Conservation (phyloP, 106 monocot genomes). For the Apostasia shenzhenica region DNA sequence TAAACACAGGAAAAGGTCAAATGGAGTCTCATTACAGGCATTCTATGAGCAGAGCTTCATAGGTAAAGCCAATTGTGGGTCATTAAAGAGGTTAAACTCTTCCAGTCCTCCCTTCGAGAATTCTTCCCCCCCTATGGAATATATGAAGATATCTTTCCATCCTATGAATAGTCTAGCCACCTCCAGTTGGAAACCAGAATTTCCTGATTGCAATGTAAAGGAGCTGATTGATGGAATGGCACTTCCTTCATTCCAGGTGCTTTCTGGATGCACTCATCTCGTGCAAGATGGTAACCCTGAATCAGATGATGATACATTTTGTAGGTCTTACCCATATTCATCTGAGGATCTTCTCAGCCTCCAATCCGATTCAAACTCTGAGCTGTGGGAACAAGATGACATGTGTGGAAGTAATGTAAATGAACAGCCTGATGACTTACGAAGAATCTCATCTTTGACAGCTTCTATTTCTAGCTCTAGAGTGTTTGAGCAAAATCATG, state of each 20-base stretch:
- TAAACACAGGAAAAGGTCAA: slow-evolving; percentile 8
- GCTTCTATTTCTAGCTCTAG: slow-evolving; percentile 30
- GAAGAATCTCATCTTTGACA: slow-evolving; percentile 26
- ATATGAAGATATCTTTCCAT: slow-evolving; percentile 88
- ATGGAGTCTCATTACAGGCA: slow-evolving; percentile 13
- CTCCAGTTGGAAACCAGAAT: slow-evolving; percentile 58
- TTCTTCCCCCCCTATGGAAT: slow-evolving; percentile 82
- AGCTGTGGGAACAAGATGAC: slow-evolving; percentile 70
- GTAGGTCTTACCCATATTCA: slow-evolving; percentile 55
- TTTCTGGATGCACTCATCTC: slow-evolving; percentile 28
- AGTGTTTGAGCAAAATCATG: slow-evolving; percentile 28
- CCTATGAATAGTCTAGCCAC: slow-evolving; percentile 53
- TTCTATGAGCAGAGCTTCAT: slow-evolving; percentile 6
- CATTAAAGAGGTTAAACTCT: slow-evolving; percentile 16
- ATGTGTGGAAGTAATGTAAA: slow-evolving; percentile 7
- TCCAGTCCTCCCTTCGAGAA: slow-evolving; percentile 22
- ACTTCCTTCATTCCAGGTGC: slow-evolving; percentile 76
- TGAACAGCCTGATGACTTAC: slow-evolving; percentile 32
- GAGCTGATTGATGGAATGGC: slow-evolving; percentile 42
- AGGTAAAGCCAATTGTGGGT: slow-evolving; percentile 14
- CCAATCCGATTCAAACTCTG: slow-evolving; percentile 68
- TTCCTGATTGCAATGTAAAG: slow-evolving; percentile 36
- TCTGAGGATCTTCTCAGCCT: slow-evolving; percentile 58
- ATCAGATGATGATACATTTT: slow-evolving; percentile 90
- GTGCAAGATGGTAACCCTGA: slow-evolving; percentile 42